Evolutionary conservation across 2,329 filamentous ascomycete species (phyloP).

Genomic region (Sclerotinia trifoliorum): DNA sequence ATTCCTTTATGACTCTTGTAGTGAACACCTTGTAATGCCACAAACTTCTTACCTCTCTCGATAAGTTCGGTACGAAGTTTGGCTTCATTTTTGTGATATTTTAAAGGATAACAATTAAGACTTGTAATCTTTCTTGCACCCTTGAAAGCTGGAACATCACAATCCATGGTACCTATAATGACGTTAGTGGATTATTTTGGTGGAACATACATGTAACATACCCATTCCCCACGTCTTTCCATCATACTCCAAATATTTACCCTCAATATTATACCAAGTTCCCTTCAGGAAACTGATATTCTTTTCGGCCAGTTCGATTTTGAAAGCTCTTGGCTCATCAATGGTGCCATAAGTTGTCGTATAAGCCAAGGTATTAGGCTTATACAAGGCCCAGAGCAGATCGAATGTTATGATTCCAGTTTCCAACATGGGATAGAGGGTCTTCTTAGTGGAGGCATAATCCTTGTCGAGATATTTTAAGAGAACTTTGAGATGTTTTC

Average conservation of each 20-base stretch:
- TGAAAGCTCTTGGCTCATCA: conserved; percentile 79
- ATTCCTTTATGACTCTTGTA: conserved; percentile 82
- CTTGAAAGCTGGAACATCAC: conserved; percentile 72
- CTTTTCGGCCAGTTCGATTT: conserved; percentile 73
- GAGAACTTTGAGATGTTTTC: conserved; percentile 67
- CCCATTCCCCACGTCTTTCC: conserved; percentile 82
- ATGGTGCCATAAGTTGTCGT: conserved; percentile 72
- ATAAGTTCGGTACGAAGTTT: conserved; percentile 66
- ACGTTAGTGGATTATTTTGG: conserved; percentile 20
- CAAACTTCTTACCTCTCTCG: conserved; percentile 81
- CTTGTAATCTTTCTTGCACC: conserved; percentile 80
- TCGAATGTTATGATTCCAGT: conserved; percentile 87
- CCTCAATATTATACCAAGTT: conserved; percentile 74
- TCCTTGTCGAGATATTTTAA: conserved; percentile 78
- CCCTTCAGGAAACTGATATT: conserved; percentile 68
- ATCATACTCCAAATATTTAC: conserved; percentile 80
- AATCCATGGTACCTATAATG: conserved; percentile 51
- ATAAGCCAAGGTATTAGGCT: conserved; percentile 78
- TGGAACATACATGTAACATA: conserved; percentile 23
- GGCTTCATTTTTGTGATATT: conserved; percentile 73
- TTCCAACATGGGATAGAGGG: conserved; percentile 75
- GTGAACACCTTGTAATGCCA: conserved; percentile 75
- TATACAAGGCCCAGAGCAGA: conserved; percentile 84
- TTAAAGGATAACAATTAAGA: conserved; percentile 71
- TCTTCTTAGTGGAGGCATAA: conserved; percentile 75